Conservation (phyloP, 2,329 filamentous ascomycete species). For the Coccinonectria pachysandricola region DNA sequence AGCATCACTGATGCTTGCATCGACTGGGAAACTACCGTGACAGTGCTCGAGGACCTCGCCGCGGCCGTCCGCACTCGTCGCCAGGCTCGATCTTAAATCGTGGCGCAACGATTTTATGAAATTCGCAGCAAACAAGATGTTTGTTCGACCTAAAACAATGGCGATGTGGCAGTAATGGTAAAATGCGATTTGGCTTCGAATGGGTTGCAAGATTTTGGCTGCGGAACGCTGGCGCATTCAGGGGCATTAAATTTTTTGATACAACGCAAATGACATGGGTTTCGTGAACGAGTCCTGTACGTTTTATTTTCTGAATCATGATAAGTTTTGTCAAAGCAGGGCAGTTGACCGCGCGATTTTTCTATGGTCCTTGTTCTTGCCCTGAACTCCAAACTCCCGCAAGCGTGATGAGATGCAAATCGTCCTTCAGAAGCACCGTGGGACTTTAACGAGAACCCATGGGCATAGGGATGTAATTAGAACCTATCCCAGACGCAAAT, state of each 20-base stretch:
- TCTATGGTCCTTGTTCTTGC: no score
- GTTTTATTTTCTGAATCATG: no score
- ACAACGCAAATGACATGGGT: no score
- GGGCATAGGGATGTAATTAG: conserved; percentile 22
- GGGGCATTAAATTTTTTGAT: no score
- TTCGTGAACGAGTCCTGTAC: no score
- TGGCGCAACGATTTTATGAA: conserved; percentile 22
- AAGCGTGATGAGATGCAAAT: no score
- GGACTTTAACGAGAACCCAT: conserved; percentile 15
- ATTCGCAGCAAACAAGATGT: no score
- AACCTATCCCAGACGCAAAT: conserved; percentile 18
- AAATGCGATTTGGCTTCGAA: conserved; percentile 12
- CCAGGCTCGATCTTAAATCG: no score
- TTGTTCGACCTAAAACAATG: conserved; percentile 6
- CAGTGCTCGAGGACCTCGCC: conserved; percentile 75
- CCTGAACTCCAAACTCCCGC: no score
- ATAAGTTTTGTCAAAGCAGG: no score
- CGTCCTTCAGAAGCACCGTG: no score
- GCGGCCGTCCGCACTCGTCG: conserved; percentile 71
- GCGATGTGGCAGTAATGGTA: conserved; percentile 3
- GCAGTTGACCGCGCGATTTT: no score
- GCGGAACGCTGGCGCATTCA: conserved; percentile 17
- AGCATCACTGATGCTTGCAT: conserved; percentile 97
- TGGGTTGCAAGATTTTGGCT: conserved; percentile 8
- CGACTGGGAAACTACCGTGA: conserved; percentile 76